Evolutionary conservation across 73 alveolate genomes (phyloP).

Genomic region (Uronychia setigera): DNA sequence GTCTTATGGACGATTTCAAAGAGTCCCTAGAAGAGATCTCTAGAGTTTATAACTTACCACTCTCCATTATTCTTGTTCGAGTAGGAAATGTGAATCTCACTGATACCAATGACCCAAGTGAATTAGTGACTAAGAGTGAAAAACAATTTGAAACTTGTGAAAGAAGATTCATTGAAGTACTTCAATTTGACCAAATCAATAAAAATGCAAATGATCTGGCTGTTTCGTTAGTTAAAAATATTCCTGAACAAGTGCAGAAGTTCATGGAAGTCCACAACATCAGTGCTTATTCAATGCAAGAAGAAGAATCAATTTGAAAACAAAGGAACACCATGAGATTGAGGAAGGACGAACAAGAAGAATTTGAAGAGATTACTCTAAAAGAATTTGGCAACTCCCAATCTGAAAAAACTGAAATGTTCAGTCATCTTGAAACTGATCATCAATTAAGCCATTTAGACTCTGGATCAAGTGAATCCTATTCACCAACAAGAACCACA

Average conservation of each 20-base stretch:
- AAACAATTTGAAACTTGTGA: constrained; percentile 47
- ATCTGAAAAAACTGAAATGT: background rate
- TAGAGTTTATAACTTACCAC: constrained; percentile 57
- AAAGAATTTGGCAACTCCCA: background rate
- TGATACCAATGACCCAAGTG: constrained; percentile 65
- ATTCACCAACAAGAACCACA: too few relatives aligned
- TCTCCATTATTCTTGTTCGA: constrained; percentile 48
- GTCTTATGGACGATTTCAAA: constrained; percentile 68
- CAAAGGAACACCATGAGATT: background rate
- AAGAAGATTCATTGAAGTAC: constrained; percentile 47
- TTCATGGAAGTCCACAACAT: constrained; percentile 56
- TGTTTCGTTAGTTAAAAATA: constrained; percentile 36
- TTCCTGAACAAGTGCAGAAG: constrained; percentile 65
- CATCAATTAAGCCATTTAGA: background rate
- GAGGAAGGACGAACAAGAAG: background rate
- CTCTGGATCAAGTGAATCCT: too few relatives aligned
- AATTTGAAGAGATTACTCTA: background rate
- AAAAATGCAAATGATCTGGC: constrained; percentile 30
- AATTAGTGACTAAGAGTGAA: constrained; percentile 8
- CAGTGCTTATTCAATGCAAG: constrained; percentile 26
- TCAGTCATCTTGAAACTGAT: background rate
- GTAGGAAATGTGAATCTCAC: constrained; percentile 39
- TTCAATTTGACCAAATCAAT: constrained; percentile 37
- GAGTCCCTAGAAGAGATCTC: constrained; percentile 38
- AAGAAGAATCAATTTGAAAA: background rate